These are phyloP conservation scores for Arabidopsis lyrata DNA, from an alignment of 441 rosid genomes.

Conservation along the genomic window DNA sequence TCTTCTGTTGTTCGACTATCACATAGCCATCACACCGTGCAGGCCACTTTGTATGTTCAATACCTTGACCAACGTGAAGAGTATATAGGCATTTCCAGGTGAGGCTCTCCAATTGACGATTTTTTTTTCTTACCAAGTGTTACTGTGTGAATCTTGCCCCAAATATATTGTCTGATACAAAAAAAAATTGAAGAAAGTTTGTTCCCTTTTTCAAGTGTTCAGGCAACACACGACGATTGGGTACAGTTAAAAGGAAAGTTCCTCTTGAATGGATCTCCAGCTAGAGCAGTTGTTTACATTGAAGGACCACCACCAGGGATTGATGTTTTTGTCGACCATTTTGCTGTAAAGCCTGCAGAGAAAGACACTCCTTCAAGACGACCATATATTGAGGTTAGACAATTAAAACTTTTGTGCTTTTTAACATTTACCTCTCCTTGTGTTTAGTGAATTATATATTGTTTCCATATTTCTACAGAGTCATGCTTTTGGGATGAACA, in stretches of 20 bases:
- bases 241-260: constrained; percentile 80
- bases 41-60: constrained; percentile 78
- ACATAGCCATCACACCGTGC: constrained; percentile 63
- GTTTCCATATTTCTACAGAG: constrained; percentile 47
- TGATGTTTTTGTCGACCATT: constrained; percentile 80
- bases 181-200: constrained; percentile 25
- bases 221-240: constrained; percentile 90
- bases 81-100: constrained; percentile 79
- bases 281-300: constrained; percentile 72
- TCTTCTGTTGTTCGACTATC: constrained; percentile 76
- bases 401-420: not conserved
- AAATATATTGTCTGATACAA: constrained; percentile 17
- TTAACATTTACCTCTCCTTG: not conserved
- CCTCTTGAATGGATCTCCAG: constrained; percentile 82
- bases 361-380: constrained; percentile 65
- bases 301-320: constrained; percentile 96
- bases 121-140: not conserved
- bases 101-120: constrained; percentile 49
- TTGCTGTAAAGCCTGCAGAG: constrained; percentile 77
- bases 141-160: constrained; percentile 3
- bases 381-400: constrained; percentile 69
- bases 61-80: constrained; percentile 74
- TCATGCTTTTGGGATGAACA: constrained; percentile 73
- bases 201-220: constrained; percentile 53
- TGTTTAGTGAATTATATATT: not conserved